phyloP scores from a whole-genome alignment of 2,329 filamentous ascomycete species.

The Magnaporthales sp. region DNA sequence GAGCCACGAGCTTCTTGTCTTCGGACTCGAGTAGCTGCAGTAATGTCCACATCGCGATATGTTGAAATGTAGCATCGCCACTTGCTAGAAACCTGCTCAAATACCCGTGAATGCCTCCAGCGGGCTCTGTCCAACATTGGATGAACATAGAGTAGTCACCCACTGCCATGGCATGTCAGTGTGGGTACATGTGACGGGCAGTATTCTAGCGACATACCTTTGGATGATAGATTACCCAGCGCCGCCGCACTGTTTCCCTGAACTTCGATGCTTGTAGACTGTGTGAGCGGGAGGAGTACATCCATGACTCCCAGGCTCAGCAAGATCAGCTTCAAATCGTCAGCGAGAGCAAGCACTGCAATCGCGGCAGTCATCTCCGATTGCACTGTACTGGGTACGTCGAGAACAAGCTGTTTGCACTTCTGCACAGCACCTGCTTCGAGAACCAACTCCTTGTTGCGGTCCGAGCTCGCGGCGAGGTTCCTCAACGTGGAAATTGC shows the following conservation, averaged over 20 bases:
- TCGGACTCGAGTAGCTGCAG: conserved; percentile 93
- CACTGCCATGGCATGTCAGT: conserved; percentile 43
- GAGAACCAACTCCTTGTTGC: conserved; percentile 95
- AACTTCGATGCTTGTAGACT: conserved; percentile 93
- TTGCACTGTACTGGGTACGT: conserved; percentile 89
- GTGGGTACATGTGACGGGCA: background rate
- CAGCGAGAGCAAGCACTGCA: conserved; percentile 87
- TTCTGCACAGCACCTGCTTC: conserved; percentile 96
- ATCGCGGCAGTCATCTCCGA: conserved; percentile 99
- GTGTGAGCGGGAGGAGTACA: conserved; percentile 88
- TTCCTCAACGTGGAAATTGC: conserved; percentile 96
- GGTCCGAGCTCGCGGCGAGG: conserved; percentile 89
- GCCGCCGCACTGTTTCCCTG: conserved; percentile 97
- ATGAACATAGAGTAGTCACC: conserved; percentile 96
- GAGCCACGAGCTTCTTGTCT: conserved; percentile 77
- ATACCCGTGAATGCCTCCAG: conserved; percentile 93
- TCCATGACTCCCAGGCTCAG: conserved; percentile 92
- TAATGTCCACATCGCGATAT: conserved; percentile 97
- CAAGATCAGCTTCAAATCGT: conserved; percentile 88
- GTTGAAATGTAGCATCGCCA: conserved; percentile 94
- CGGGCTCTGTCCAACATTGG: conserved; percentile 84
- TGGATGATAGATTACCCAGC: conserved; percentile 90
- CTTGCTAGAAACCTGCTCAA: conserved; percentile 86
- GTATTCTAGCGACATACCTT: conserved; percentile 52
- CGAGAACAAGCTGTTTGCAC: conserved; percentile 92